These are phyloP conservation scores for Saccharomyces hybrid DNA, from an alignment of 1,139 yeast species.

Conservation along the genomic window DNA sequence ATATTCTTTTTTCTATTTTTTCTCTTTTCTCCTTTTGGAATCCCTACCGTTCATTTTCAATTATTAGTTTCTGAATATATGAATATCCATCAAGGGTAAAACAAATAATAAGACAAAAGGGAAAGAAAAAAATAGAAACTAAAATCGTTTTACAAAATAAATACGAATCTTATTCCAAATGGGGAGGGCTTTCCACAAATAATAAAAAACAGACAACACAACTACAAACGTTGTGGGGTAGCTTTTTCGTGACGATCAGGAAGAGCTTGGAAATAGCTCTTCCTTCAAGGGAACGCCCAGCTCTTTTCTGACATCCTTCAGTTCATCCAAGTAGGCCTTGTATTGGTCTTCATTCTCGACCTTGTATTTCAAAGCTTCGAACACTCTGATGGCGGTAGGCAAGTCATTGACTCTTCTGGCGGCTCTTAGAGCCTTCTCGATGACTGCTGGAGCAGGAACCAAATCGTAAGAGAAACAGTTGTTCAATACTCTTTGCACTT, in stretches of 20 bases:
- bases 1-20: neutral
- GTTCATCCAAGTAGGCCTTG: slow-evolving; percentile 90
- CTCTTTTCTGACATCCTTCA: slow-evolving; percentile 84
- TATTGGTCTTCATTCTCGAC: slow-evolving; percentile 92
- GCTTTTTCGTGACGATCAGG: slow-evolving; percentile 11
- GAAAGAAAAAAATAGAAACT: neutral
- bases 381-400: slow-evolving; percentile 97
- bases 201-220: neutral
- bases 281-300: slow-evolving; percentile 92
- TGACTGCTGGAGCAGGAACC: slow-evolving; percentile 95
- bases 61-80: neutral
- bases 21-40: neutral
- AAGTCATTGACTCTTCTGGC: slow-evolving; percentile 98
- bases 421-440: slow-evolving; percentile 93
- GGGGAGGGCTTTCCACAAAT: neutral
- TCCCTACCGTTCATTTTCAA: neutral
- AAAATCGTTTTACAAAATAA: neutral
- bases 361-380: slow-evolving; percentile 87
- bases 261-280: slow-evolving; percentile 56
- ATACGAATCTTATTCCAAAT: neutral
- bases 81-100: slow-evolving; percentile 9
- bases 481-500: slow-evolving; percentile 89
- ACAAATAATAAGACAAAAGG: slow-evolving; percentile 9
- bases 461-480: slow-evolving; percentile 97
- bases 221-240: neutral